Conservation (phyloP, 805 yeast species). For the Saccharomycopsis microspora region DNA sequence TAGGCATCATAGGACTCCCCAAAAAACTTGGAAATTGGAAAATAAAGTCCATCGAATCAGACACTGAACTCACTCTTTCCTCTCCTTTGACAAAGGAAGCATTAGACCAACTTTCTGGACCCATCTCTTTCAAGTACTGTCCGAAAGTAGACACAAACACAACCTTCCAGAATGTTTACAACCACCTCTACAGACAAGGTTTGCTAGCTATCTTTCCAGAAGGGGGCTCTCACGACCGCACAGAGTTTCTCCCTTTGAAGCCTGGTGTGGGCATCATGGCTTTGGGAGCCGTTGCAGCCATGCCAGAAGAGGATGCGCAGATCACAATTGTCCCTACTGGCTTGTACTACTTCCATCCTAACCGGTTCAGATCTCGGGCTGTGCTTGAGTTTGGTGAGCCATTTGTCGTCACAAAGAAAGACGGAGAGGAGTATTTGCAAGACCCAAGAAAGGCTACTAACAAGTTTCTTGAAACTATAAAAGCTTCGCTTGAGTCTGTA, state of each 20-base stretch:
- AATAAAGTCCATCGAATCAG: slow-evolving; percentile 54
- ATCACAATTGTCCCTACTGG: slow-evolving; percentile 94
- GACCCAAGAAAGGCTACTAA: slow-evolving; percentile 66
- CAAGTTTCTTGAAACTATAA: slow-evolving; percentile 55
- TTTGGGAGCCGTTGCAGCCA: slow-evolving; percentile 73
- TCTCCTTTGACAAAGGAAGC: slow-evolving; percentile 45
- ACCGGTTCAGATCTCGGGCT: slow-evolving; percentile 90
- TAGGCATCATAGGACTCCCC: slow-evolving; percentile 70
- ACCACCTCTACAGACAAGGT: slow-evolving; percentile 67
- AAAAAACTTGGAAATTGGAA: slow-evolving; percentile 68
- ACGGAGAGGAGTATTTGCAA: slow-evolving; percentile 52
- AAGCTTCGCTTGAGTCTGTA: slow-evolving; percentile 68
- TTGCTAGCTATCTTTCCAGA: slow-evolving; percentile 94
- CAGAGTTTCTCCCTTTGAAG: slow-evolving; percentile 82
- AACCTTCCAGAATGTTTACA: slow-evolving; percentile 77
- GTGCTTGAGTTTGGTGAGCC: slow-evolving; percentile 93
- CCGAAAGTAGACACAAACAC: slow-evolving; percentile 74
- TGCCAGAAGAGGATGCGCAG: slow-evolving; percentile 33
- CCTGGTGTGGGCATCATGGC: slow-evolving; percentile 99
- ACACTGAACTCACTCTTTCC: slow-evolving; percentile 55
- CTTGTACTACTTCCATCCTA: slow-evolving; percentile 93
- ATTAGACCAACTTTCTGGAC: slow-evolving; percentile 30
- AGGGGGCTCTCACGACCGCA: slow-evolving; percentile 96
- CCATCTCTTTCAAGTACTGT: slow-evolving; percentile 62
- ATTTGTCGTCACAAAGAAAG: slow-evolving; percentile 47